Conservation (phyloP, 176 grass and related monocot genomes). For the Paspalum vaginatum region DNA sequence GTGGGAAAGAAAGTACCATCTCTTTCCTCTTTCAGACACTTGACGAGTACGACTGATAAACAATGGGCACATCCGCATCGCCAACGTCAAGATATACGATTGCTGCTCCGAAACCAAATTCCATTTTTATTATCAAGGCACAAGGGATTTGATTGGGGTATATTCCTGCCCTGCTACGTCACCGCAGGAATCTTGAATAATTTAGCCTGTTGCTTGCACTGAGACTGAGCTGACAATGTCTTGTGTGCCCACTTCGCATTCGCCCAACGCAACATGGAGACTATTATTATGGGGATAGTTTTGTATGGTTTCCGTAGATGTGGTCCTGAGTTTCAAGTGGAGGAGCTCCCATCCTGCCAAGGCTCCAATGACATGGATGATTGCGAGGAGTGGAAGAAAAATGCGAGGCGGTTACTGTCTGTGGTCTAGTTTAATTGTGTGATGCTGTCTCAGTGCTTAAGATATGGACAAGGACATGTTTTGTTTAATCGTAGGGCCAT, state of each 20-base stretch:
- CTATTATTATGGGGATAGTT: conserved; percentile 12
- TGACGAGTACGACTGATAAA: conserved; percentile 14
- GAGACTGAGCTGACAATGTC: conserved; percentile 25
- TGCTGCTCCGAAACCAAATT: conserved; percentile 39
- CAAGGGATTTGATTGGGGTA: conserved; percentile 48
- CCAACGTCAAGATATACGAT: conserved; percentile 31
- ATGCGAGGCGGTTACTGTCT: conserved; percentile 38
- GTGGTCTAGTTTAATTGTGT: conserved; percentile 35
- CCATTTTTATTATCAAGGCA: conserved; percentile 26
- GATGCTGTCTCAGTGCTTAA: conserved; percentile 35
- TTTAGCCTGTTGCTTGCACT: conserved; percentile 37
- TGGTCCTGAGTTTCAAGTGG: conserved; percentile 29
- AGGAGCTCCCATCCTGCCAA: conserved; percentile 31
- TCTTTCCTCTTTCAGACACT: conserved; percentile 42
- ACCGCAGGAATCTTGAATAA: conserved; percentile 41
- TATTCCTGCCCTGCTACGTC: conserved; percentile 46
- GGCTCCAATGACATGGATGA: conserved; percentile 33
- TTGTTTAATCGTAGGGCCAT: conserved; percentile 36
- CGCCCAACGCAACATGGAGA: conserved; percentile 27
- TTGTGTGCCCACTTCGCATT: conserved; percentile 45
- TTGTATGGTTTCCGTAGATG: conserved; percentile 26
- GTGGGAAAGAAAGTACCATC: conserved; percentile 25
- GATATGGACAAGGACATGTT: conserved; percentile 19
- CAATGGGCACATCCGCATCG: conserved; percentile 38
- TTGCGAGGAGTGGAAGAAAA: conserved; percentile 27